These are phyloP conservation scores for Metschnikowia koreensis DNA, from an alignment of 805 yeast species.

Conservation along the genomic window DNA sequence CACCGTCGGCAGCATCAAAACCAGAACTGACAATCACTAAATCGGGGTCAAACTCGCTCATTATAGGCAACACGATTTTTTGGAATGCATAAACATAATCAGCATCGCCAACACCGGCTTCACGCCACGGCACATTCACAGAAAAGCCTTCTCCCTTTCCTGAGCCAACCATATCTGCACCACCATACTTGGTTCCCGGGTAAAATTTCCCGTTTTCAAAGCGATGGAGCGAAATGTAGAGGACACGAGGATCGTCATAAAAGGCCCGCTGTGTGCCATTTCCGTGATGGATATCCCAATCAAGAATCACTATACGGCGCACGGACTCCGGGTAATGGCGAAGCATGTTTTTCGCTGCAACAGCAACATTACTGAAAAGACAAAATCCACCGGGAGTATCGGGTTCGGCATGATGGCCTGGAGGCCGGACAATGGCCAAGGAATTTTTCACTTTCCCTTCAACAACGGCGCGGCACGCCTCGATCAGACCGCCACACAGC, in stretches of 20 bases:
- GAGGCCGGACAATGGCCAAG: slow-evolving; percentile 94
- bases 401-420: slow-evolving; percentile 99
- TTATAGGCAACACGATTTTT: slow-evolving; percentile 81
- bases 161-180: slow-evolving; percentile 76
- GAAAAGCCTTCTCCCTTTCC: slow-evolving; percentile 85
- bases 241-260: slow-evolving; percentile 81
- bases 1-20: slow-evolving; percentile 98
- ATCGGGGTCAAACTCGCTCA: slow-evolving; percentile 89
- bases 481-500: slow-evolving; percentile 96
- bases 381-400: slow-evolving; percentile 97
- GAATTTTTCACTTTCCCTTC: slow-evolving; percentile 91
- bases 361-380: slow-evolving; percentile 93
- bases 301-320: slow-evolving; percentile 75
- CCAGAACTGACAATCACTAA: slow-evolving; percentile 91
- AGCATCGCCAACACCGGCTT: slow-evolving; percentile 89
- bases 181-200: slow-evolving; percentile 90
- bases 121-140: slow-evolving; percentile 92
- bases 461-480: slow-evolving; percentile 92
- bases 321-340: slow-evolving; percentile 86
- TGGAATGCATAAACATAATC: slow-evolving; percentile 92
- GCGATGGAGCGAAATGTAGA: slow-evolving; percentile 88
- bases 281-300: slow-evolving; percentile 99
- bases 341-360: slow-evolving; percentile 85
- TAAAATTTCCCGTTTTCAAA: slow-evolving; percentile 90
- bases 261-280: slow-evolving; percentile 97